Evolutionary conservation across 805 yeast genomes (phyloP), one percentile per base, ranked within the genome.

Genomic region (Sugiyamaella smithiae): DNA sequence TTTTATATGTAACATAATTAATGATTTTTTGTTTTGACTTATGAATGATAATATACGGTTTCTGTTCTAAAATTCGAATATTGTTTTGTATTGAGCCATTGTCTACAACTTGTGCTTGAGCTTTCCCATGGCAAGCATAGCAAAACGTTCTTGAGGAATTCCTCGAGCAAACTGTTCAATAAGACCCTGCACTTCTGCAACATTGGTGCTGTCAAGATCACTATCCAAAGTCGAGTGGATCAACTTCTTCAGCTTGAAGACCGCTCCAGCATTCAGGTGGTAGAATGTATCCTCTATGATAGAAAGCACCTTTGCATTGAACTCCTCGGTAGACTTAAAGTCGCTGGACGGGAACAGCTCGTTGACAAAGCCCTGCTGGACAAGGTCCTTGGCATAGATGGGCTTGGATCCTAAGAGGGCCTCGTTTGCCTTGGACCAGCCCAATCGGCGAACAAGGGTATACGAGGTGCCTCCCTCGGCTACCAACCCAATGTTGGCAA

Each of bases 391-490:
- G 36, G 85, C 85, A 2, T 64, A 58, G 32, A 88, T 75, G 12
- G 87, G 88, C 62, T 77, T 78, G 2, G 87, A 80, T 43, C 85
- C 75, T 54, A 88, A 69, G 37, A 88, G 69, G 1, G 88, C 87
- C 67, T 88, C 90, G 45, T 82, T 74, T 12, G 93, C 81, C 54
- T 73, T 76, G 52, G 87, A 80, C 69, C 81, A 71, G 1, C 96
- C 96, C 50, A 88, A 69, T 59, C 95, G 76, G 57, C 72, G 64
- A 20, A 85, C 80, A 46, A 88, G 72, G 3, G 91, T 78, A 6
- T 81, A 76, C 12, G 88, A 78, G 1, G 87, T 69, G 3, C 82
- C 86, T 48, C 96, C 95, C 66, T 88, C 97, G 52, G 85, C 80
- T 2, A 85, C 89, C 57, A 88, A 75, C 1, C 96, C 95, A 57